A percentile compares a stretch with the other conserved stretches of the same genome.
Conservation (phyloP, 306 rosid genomes). For the Begonia masoniana region DNA sequence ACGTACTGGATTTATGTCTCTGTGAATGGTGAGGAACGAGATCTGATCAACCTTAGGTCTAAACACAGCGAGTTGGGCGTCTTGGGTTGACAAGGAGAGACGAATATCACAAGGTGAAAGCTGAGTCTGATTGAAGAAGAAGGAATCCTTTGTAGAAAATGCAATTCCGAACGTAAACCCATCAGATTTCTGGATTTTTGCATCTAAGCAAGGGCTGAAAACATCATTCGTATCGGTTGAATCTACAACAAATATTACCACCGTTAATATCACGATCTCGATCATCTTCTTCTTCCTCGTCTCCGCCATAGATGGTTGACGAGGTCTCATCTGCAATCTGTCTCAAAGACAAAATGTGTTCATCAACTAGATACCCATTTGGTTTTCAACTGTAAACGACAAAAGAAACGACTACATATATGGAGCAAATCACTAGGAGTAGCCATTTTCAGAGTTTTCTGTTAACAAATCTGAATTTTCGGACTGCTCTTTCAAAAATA, state of each 20-base stretch:
- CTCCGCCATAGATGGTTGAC: too few relatives aligned
- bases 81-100: slow-evolving; percentile 23
- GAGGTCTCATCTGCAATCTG: too few relatives aligned
- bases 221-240: slow-evolving; percentile 48
- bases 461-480: too few relatives aligned
- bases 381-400: too few relatives aligned
- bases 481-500: too few relatives aligned
- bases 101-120: slow-evolving; percentile 85
- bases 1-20: slow-evolving; percentile 27
- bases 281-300: neutral
- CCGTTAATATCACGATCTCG: neutral
- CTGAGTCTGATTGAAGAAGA: slow-evolving; percentile 38
- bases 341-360: too few relatives aligned
- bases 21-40: slow-evolving; percentile 47
- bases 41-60: slow-evolving; percentile 73
- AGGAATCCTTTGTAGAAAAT: slow-evolving; percentile 39
- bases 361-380: too few relatives aligned
- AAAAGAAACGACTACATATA: too few relatives aligned
- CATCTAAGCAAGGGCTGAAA: slow-evolving; percentile 67
- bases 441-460: too few relatives aligned
- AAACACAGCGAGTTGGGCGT: slow-evolving; percentile 42
- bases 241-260: slow-evolving; percentile 13
- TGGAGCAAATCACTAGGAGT: too few relatives aligned
- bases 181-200: slow-evolving; percentile 48
- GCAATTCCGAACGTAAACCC: slow-evolving; percentile 78